phyloP scores from a whole-genome alignment of 2,329 filamentous ascomycete species.

The Pestalotiopsis sp. region DNA sequence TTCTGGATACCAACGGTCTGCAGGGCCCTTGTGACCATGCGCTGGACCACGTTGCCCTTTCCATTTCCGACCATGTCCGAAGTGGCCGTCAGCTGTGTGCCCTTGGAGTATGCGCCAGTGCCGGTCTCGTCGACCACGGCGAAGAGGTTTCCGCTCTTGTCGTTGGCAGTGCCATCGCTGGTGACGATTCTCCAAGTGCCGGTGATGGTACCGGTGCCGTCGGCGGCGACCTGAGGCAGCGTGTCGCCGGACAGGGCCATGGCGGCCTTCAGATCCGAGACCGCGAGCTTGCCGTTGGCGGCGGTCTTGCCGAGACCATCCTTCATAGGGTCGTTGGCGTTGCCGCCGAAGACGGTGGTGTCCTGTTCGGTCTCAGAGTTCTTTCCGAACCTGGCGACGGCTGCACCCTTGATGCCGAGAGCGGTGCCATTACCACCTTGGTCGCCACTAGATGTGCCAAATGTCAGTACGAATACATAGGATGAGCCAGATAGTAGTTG shows the following conservation, averaged over 20 bases:
- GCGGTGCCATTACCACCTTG: constrained; percentile 21
- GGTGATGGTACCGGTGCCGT: constrained; percentile 18
- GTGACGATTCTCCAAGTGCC: constrained; percentile 26
- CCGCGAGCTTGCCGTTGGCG: constrained; percentile 21
- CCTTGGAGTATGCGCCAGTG: constrained; percentile 20
- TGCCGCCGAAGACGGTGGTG: constrained; percentile 24
- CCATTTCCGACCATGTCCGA: constrained; percentile 20
- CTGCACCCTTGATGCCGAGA: constrained; percentile 22
- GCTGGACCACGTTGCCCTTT: constrained; percentile 19
- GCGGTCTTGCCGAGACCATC: constrained; percentile 24
- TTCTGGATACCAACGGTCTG: constrained; percentile 18
- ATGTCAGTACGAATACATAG: neutral
- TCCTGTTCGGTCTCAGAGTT: constrained; percentile 34
- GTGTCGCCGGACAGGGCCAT: constrained; percentile 23
- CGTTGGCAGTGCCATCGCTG: constrained; percentile 20
- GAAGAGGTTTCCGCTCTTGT: constrained; percentile 15
- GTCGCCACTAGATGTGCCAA: constrained; percentile 17
- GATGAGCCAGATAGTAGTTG: neutral
- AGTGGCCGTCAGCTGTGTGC: constrained; percentile 18
- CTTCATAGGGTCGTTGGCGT: constrained; percentile 17
- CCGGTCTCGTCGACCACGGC: constrained; percentile 24
- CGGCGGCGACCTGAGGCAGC: constrained; percentile 21
- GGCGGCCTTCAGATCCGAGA: constrained; percentile 8
- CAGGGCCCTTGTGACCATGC: constrained; percentile 17
- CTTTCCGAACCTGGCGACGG: constrained; percentile 22